These are phyloP conservation scores for Psilocybe subaeruginosa DNA, from an alignment of 768 basidiomycete genomes.

Conservation along the genomic window DNA sequence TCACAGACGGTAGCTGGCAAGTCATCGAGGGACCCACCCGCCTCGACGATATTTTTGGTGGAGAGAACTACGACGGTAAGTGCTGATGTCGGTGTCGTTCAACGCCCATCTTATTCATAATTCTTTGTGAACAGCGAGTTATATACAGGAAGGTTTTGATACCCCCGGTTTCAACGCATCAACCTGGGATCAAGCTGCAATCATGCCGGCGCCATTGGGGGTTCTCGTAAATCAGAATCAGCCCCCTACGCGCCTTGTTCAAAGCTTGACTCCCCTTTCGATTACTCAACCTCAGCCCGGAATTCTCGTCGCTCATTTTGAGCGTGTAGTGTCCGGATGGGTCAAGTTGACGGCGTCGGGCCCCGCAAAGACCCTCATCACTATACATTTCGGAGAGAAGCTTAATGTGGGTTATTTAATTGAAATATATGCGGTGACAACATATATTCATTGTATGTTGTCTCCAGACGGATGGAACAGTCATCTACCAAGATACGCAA, in stretches of 20 bases:
- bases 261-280: slow-evolving; percentile 23
- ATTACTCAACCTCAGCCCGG: slow-evolving; percentile 28
- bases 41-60: slow-evolving; percentile 32
- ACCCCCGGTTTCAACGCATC: slow-evolving; percentile 20
- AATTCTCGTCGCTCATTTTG: slow-evolving; percentile 27
- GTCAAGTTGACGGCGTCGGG: slow-evolving; percentile 27
- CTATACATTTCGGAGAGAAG: slow-evolving; percentile 33
- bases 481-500: slow-evolving; percentile 10
- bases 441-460: not conserved
- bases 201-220: slow-evolving; percentile 23
- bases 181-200: slow-evolving; percentile 23
- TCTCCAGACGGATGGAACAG: slow-evolving; percentile 8
- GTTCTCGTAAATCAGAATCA: slow-evolving; percentile 24
- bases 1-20: slow-evolving; percentile 25
- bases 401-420: slow-evolving; percentile 17
- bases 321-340: slow-evolving; percentile 32
- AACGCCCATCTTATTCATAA: not conserved
- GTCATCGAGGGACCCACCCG: slow-evolving; percentile 30
- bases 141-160: slow-evolving; percentile 23
- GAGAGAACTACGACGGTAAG: slow-evolving; percentile 33
- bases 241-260: slow-evolving; percentile 26
- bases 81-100: not conserved
- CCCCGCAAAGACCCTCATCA: slow-evolving; percentile 27
- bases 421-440: not conserved
- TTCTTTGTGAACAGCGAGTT: slow-evolving; percentile 21